Base-by-base conservation (phyloP, 352 stramenopile genomes). In the Globisporangium cederbergense region DNA sequence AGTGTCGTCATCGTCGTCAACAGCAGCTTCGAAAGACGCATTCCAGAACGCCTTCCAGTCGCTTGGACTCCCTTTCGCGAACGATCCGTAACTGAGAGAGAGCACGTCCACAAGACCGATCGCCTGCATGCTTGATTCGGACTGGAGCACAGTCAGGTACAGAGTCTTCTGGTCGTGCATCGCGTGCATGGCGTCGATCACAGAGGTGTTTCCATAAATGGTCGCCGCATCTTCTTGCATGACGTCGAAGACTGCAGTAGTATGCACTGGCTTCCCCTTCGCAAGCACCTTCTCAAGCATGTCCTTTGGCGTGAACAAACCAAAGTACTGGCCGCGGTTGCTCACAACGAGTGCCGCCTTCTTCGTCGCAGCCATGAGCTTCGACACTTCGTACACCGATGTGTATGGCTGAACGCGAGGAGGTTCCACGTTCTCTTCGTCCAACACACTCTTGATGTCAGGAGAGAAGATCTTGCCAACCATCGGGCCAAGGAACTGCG, bases 271-370 rank as follows among this genome's bases (percentile, higher is more conserved):
- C 9, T 98, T 78, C 40, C 92, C 91, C 56, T 94, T 97, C 1
- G 96, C 91, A 30, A 99, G 77, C 30, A 98, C 97, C 54, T 97
- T 93, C 55, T 94, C 94, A 61, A 99, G 90, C 89, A 99, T 96
- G 72, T 99, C 95, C 72, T 99, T 99, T 25, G 97, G 97, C 0
- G 96, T 98, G 69, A 99, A 98, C 67, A 99, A 87, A 43, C 97
- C 97, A 64, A 98, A 91, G 58, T 98, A 94, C 66, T 97, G 82
- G 0, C 88, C 88, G 40, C 91, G 81, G 68, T 96, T 96, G 62
- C 97, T 95, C 25, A 99, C 93, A 20, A 99, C 91, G 4, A 99
- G 77, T 2, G 95, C 95, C 30, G 96, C 97, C 68, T 98, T 98
- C 62, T 93, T 90, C 11, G 86, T 94, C n/a, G 93, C 80, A 2